phyloP scores from a whole-genome alignment of 2,329 filamentous ascomycete genomes.

The Hymenoscyphus linearis region DNA sequence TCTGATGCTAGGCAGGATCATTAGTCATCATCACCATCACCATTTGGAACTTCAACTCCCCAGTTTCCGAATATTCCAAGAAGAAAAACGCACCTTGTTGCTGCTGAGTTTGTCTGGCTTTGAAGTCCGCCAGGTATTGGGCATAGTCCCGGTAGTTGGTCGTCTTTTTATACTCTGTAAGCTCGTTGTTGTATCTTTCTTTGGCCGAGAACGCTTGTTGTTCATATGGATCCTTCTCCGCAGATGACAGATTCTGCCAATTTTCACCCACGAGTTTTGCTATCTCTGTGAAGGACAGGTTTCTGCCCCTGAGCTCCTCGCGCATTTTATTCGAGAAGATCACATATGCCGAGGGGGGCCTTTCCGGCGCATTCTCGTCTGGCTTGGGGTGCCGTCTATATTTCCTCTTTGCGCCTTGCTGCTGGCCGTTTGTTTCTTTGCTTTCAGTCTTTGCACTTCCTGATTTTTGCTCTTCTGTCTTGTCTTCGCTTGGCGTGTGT shows the following conservation, averaged over 20 bases:
- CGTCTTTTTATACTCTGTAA: constrained; percentile 74
- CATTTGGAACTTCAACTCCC: not conserved
- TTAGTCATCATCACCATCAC: not conserved
- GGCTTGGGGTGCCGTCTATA: constrained; percentile 76
- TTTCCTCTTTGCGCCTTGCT: constrained; percentile 58
- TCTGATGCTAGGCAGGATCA: constrained; percentile 14
- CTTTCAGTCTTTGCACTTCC: constrained; percentile 41
- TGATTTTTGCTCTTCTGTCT: constrained; percentile 45
- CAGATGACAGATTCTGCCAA: constrained; percentile 66
- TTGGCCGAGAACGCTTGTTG: constrained; percentile 67
- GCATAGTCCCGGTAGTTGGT: constrained; percentile 62
- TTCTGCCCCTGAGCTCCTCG: constrained; percentile 70
- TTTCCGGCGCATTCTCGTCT: constrained; percentile 74
- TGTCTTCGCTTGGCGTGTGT: constrained; percentile 51
- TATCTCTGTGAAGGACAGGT: constrained; percentile 76
- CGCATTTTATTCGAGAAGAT: constrained; percentile 81
- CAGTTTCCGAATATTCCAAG: not conserved
- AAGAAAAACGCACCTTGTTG: constrained; percentile 49
- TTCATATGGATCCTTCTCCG: constrained; percentile 68
- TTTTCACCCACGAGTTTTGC: constrained; percentile 77
- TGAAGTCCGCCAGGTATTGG: constrained; percentile 72
- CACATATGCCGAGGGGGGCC: constrained; percentile 77
- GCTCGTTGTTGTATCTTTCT: constrained; percentile 68
- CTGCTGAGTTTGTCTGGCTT: constrained; percentile 59
- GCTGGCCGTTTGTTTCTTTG: constrained; percentile 38